phyloP scores from a whole-genome alignment of 129 eudicot species.

The Escallonia herrerae region DNA sequence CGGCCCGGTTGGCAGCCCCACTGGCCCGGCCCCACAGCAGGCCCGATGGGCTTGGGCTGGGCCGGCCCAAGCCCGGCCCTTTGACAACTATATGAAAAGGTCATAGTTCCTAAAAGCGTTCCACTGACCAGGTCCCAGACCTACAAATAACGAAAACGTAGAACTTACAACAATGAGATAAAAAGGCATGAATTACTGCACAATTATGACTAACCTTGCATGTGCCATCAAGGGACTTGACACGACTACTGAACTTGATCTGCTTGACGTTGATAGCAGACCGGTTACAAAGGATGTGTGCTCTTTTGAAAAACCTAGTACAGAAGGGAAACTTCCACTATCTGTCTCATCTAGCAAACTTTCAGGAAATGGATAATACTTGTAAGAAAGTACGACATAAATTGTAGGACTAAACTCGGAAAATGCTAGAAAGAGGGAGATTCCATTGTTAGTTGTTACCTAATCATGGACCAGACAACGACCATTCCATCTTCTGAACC shows the following conservation, averaged over 20 bases:
- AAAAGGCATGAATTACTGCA: not conserved
- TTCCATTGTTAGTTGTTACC: slow-evolving; percentile 13
- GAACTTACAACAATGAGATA: slow-evolving; percentile 4
- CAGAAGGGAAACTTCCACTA: slow-evolving; percentile 10
- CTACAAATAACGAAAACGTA: slow-evolving; percentile 17
- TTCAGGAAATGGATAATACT: slow-evolving; percentile 5
- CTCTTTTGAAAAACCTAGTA: slow-evolving; percentile 27
- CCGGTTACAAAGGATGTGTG: slow-evolving; percentile 42
- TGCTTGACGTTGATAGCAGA: slow-evolving; percentile 22
- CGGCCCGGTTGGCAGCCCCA: too few relatives aligned
- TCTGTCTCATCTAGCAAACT: slow-evolving; percentile 35
- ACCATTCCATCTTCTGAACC: slow-evolving; percentile 48
- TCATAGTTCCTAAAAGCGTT: slow-evolving; percentile 26
- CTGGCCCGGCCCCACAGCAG: too few relatives aligned
- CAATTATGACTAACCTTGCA: slow-evolving; percentile 34
- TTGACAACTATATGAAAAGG: too few relatives aligned
- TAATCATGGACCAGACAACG: slow-evolving; percentile 36
- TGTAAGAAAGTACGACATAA: slow-evolving; percentile 3
- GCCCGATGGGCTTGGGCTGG: too few relatives aligned
- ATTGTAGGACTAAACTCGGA: not conserved
- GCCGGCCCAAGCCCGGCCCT: too few relatives aligned
- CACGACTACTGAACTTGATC: slow-evolving; percentile 23
- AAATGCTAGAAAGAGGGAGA: not conserved
- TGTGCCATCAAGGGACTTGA: slow-evolving; percentile 52
- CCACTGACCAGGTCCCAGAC: slow-evolving; percentile 30